Percentiles rank a stretch among this genome's conserved stretches.
Conservation (phyloP, 805 yeast genomes). For the Starmerella cellae region DNA sequence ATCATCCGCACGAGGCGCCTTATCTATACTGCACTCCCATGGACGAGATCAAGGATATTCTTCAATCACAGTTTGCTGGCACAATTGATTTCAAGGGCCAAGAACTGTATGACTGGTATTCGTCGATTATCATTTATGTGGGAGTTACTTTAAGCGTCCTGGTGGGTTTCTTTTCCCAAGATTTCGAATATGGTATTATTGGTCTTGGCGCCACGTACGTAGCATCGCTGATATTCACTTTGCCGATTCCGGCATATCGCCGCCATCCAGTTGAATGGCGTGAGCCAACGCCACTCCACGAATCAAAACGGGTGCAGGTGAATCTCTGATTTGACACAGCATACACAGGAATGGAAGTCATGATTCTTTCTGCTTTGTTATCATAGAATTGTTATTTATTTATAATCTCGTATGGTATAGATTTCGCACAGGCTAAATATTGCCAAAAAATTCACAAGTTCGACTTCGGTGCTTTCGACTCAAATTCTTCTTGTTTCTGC, state of each 20-base stretch:
- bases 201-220: conserved; percentile 12
- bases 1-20: too few relatives aligned
- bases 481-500: conserved; percentile 11
- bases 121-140: conserved; percentile 1
- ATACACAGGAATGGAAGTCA: too few relatives aligned
- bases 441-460: not conserved
- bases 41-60: conserved; percentile 14
- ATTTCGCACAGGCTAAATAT: too few relatives aligned
- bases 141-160: conserved; percentile 17
- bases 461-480: not conserved
- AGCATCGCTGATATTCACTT: conserved; percentile 12
- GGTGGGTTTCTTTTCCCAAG: conserved; percentile 11
- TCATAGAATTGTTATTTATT: too few relatives aligned
- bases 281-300: not conserved
- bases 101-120: conserved; percentile 6
- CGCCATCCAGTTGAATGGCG: conserved; percentile 18
- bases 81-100: conserved; percentile 23
- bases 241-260: conserved; percentile 19
- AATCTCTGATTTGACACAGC: not conserved
- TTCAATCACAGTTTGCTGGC: conserved; percentile 16
- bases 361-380: too few relatives aligned
- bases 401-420: too few relatives aligned
- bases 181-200: conserved; percentile 10
- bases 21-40: too few relatives aligned
- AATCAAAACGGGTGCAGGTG: conserved; percentile 1